Percentiles rank a stretch among this genome's conserved stretches.
Conservation (phyloP, 2,329 filamentous ascomycete species). For the Claviceps purpurea region DNA sequence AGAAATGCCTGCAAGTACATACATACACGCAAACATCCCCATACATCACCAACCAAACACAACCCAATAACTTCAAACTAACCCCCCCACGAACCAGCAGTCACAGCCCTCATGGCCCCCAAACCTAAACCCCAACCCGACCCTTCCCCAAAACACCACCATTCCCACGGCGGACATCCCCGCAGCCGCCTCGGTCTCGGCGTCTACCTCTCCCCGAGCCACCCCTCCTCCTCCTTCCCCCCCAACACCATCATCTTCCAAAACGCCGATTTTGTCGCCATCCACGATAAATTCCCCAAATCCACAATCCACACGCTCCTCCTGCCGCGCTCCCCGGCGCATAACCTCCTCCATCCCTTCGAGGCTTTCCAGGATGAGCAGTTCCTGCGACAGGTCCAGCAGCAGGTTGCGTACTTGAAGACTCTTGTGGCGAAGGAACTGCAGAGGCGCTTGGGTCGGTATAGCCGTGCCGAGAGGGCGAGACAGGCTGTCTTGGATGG, state of each 20-base stretch:
- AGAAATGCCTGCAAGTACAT: conserved; percentile 30
- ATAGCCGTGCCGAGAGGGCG: conserved; percentile 48
- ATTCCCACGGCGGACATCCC: conserved; percentile 8
- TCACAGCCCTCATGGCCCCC: conserved; percentile 23
- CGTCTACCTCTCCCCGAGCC: conserved; percentile 49
- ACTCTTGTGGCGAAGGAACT: conserved; percentile 61
- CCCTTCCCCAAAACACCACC: conserved; percentile 22
- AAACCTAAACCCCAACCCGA: not conserved
- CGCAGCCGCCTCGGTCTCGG: conserved; percentile 47
- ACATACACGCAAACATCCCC: not conserved
- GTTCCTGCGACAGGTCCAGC: conserved; percentile 53
- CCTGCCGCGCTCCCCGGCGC: conserved; percentile 56
- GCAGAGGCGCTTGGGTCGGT: conserved; percentile 49
- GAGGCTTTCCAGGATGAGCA: conserved; percentile 56
- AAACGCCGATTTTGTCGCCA: conserved; percentile 56
- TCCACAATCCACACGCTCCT: conserved; percentile 73
- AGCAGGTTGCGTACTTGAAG: conserved; percentile 48
- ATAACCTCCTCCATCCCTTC: conserved; percentile 58
- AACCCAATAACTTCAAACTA: no score
- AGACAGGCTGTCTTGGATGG: conserved; percentile 56
- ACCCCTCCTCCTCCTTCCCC: conserved; percentile 49
- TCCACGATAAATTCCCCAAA: conserved; percentile 80
- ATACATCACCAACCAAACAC: not conserved
- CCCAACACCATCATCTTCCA: conserved; percentile 50
- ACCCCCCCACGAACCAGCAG: conserved; percentile 13